Base-by-base conservation (phyloP, 768 basidiomycete species). In the Hypholoma sublateritium region DNA sequence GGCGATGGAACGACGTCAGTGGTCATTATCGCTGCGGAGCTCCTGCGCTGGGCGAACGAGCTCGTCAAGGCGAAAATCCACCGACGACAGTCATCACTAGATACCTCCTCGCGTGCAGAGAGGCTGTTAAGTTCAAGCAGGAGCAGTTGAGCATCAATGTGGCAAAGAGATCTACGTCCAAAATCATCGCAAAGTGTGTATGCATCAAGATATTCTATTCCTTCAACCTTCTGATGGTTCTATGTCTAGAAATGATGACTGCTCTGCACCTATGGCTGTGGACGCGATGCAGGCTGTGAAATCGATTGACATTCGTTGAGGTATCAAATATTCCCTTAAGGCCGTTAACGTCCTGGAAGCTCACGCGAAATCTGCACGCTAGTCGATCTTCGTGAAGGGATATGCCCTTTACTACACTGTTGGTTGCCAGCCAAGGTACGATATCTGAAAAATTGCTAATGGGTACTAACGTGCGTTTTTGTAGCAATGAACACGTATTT, bases 1-100 rank as follows among this genome's bases (percentile, higher is more conserved):
- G 97, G 97, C 36, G 97, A 99, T 76, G 97, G 97, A 13, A 99
- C 97, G 7, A 99, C 97, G 2, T 98, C 95, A 19, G 97, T 99
- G 42, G 97, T 99, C 47, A 92, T 99, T 64, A 84, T 99, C 69
- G 95, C 95, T 53, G 95, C 97, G n/a, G 97, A 98, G 72, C 84
- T 98, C 45, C 80, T 98, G 62, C 88, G 93, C 59, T 85, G 97
- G 53, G 97, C 96, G 54, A 98, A 98, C 70, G 97, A 98, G 70
- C 88, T 99, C 43, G 95, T 99, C 62, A 93, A 97, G 76, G 88
- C 93, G 62, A 98, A 94, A 74, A 98, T 99, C 52, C 97, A 99
- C 72, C 97, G 0, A 99, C 97, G 1, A 98, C 97, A 6, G 95
- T 99, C 74, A 99, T 99, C 74, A 97, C 96, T 14, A 97, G 97